A percentile compares a stretch with the other conserved stretches of the same genome.
phyloP scores from a whole-genome alignment of 1,284 basidiomycete genomes.

The Rhodotorula sp. region DNA sequence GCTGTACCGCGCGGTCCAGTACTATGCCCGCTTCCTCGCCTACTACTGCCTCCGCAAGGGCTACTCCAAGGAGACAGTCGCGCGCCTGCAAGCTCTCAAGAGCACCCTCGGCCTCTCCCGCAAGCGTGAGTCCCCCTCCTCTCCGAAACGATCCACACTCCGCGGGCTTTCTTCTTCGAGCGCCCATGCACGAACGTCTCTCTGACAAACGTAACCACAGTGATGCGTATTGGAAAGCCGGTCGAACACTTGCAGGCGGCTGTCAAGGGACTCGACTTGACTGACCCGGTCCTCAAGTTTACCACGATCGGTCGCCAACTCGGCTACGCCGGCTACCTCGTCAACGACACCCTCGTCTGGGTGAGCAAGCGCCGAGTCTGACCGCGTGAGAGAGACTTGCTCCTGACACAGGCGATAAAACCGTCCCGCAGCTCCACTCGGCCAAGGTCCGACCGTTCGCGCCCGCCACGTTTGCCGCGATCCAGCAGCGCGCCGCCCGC shows the following conservation, averaged over 20 bases:
- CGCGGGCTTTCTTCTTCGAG: too few relatives aligned
- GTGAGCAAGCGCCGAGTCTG: constrained; percentile 56
- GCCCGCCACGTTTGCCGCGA: constrained; percentile 53
- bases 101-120: constrained; percentile 51
- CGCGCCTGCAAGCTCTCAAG: constrained; percentile 51
- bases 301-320: constrained; percentile 82
- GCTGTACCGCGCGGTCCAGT: constrained; percentile 84
- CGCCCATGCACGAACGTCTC: too few relatives aligned
- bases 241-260: constrained; percentile 92
- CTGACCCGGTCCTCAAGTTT: constrained; percentile 66
- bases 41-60: constrained; percentile 60
- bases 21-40: constrained; percentile 83
- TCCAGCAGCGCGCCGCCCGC: constrained; percentile 72
- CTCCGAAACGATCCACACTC: not conserved
- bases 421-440: constrained; percentile 58
- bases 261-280: constrained; percentile 62
- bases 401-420: not conserved
- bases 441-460: constrained; percentile 46
- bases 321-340: constrained; percentile 85
- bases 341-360: constrained; percentile 80
- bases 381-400: not conserved
- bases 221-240: constrained; percentile 90
- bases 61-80: constrained; percentile 52
- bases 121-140: constrained; percentile 49
- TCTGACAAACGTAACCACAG: constrained; percentile 52